These are phyloP conservation scores for Fraxinus nigra DNA, from an alignment of 305 asterid species.

Conservation along the genomic window DNA sequence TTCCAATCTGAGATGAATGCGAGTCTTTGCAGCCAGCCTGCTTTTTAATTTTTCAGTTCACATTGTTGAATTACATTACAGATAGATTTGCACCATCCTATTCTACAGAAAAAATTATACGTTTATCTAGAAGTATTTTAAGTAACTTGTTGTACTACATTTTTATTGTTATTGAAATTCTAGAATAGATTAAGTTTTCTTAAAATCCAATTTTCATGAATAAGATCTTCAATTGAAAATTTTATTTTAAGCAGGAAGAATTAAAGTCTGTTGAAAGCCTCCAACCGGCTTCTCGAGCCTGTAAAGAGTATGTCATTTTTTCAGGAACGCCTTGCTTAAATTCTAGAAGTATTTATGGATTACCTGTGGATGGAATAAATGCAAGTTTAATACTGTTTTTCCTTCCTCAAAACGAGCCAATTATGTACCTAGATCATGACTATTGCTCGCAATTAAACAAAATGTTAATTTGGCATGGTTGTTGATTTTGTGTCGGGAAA, in stretches of 20 bases:
- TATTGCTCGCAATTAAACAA: background rate
- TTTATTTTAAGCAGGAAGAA: slow-evolving; percentile 63
- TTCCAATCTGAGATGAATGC: background rate
- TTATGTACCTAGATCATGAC: background rate
- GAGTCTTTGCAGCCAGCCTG: background rate
- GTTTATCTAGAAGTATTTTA: no score
- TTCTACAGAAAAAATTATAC: no score
- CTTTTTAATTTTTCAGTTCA: background rate
- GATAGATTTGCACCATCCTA: no score
- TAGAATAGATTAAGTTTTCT: background rate
- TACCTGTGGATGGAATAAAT: background rate
- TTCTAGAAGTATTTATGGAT: background rate
- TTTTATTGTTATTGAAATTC: background rate
- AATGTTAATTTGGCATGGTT: slow-evolving; percentile 46
- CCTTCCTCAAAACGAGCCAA: background rate
- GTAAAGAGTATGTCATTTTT: slow-evolving; percentile 70
- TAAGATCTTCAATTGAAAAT: background rate
- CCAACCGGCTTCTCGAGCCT: slow-evolving; percentile 67
- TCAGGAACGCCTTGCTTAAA: background rate
- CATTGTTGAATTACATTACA: background rate
- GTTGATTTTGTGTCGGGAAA: slow-evolving; percentile 56
- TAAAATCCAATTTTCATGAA: background rate
- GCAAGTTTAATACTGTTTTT: background rate
- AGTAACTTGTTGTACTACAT: background rate
- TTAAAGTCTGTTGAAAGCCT: slow-evolving; percentile 62